A percentile compares a stretch with the other conserved stretches of the same genome.
Evolutionary conservation across 1,284 basidiomycete genomes (phyloP).

Genomic region (Phlebopus sp.): DNA sequence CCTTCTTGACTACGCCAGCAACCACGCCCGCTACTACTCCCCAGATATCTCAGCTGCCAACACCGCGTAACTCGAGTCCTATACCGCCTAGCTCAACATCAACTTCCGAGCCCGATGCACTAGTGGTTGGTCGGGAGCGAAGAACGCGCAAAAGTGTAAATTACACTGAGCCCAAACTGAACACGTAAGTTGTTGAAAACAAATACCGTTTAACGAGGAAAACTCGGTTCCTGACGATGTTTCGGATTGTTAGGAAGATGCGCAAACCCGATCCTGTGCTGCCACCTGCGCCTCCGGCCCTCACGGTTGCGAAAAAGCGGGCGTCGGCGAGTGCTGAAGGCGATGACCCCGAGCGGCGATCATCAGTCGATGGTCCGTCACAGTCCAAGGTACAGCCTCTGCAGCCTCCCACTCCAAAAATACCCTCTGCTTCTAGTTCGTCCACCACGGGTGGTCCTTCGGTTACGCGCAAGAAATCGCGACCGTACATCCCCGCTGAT

Average conservation of each 20-base stretch:
- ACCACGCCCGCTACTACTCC: constrained; percentile 38
- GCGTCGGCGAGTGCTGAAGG: constrained; percentile 25
- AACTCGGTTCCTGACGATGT: constrained; percentile 13
- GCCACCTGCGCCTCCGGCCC: constrained; percentile 31
- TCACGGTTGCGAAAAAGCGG: constrained; percentile 31
- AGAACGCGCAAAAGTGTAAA: constrained; percentile 79
- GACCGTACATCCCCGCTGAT: constrained; percentile 40
- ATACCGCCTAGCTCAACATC: constrained; percentile 36
- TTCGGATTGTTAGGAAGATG: constrained; percentile 70
- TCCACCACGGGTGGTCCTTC: constrained; percentile 28
- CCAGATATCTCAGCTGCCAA: constrained; percentile 36
- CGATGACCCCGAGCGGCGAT: constrained; percentile 28
- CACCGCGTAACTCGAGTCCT: constrained; percentile 51
- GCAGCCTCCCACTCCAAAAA: constrained; percentile 22
- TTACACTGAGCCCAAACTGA: constrained; percentile 86
- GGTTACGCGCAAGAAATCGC: constrained; percentile 52
- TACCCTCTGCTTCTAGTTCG: constrained; percentile 30
- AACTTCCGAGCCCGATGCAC: constrained; percentile 35
- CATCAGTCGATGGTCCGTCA: constrained; percentile 23
- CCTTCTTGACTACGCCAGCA: constrained; percentile 40
- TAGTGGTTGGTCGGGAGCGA: constrained; percentile 55
- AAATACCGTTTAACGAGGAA: constrained; percentile 3
- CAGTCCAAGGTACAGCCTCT: constrained; percentile 23
- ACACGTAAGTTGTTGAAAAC: constrained; percentile 63
- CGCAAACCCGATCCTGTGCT: constrained; percentile 69